Conservation (phyloP, 345 rosid genomes). For the Citrus glauca region DNA sequence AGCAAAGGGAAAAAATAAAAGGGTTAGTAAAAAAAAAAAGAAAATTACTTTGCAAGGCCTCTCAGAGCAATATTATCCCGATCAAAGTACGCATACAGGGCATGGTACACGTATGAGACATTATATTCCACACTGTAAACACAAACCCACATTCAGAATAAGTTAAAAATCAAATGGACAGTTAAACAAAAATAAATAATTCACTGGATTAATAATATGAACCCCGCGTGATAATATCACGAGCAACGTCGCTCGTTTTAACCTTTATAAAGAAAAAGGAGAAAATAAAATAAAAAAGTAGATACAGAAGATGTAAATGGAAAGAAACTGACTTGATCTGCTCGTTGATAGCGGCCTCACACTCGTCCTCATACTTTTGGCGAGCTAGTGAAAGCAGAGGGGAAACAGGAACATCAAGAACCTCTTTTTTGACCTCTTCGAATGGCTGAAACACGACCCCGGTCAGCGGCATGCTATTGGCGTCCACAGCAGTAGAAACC, state of each 20-base stretch:
- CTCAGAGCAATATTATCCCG: constrained; percentile 71
- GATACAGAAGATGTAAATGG: background rate
- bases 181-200: background rate
- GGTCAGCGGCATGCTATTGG: constrained; percentile 30
- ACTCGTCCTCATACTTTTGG: constrained; percentile 40
- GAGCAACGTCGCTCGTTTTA: no score
- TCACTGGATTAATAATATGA: no score
- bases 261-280: no score
- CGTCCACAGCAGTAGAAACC: constrained; percentile 31
- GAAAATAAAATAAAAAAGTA: background rate
- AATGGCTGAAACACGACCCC: constrained; percentile 73
- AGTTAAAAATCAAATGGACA: background rate
- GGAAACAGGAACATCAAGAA: constrained; percentile 44
- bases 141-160: background rate
- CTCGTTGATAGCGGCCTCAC: constrained; percentile 72
- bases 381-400: constrained; percentile 63
- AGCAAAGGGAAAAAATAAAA: background rate
- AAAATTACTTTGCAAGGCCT: constrained; percentile 69
- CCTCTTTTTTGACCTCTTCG: constrained; percentile 72
- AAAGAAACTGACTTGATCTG: constrained; percentile 66
- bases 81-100: constrained; percentile 83
- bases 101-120: constrained; percentile 72
- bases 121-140: constrained; percentile 74
- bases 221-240: no score
- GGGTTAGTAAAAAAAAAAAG: background rate